These are phyloP conservation scores for Anisodus tanguticus DNA, from an alignment of 257 asterid species.

Conservation along the genomic window DNA sequence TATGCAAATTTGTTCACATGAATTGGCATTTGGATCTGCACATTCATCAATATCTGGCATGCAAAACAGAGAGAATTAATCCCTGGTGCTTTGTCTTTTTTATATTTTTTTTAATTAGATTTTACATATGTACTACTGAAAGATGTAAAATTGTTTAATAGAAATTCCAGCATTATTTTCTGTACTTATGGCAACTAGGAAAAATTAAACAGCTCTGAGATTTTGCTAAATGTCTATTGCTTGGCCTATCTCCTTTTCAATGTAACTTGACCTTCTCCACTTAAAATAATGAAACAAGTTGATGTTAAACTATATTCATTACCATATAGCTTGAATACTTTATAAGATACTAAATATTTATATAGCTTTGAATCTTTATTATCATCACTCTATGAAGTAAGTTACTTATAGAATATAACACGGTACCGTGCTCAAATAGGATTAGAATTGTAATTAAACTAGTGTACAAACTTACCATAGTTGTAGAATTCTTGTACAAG, in stretches of 20 bases:
- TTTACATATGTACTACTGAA: neutral
- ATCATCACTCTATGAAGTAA: neutral
- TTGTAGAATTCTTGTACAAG: too few relatives aligned
- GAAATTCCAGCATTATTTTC: neutral
- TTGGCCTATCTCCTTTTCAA: neutral
- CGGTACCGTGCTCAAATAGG: too few relatives aligned
- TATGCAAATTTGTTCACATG: conserved; percentile 44
- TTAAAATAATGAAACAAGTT: neutral
- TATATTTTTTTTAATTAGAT: neutral
- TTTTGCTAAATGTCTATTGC: neutral
- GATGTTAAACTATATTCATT: conserved; percentile 7
- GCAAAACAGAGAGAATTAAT: neutral
- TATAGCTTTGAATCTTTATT: neutral
- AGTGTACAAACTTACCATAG: too few relatives aligned
- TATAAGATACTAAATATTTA: neutral
- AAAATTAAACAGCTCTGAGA: neutral
- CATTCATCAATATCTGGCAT: conserved; percentile 45
- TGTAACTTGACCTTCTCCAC: neutral
- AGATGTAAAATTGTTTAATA: neutral
- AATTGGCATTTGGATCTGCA: conserved; percentile 26
- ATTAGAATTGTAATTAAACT: too few relatives aligned
- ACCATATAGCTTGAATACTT: neutral
- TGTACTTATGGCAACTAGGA: neutral
- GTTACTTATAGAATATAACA: neutral
- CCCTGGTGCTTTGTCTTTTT: neutral